A percentile compares a stretch with the other conserved stretches of the same genome.
These are phyloP conservation scores for Phytopythium oedochilum DNA, from an alignment of 352 stramenopile genomes.

Conservation along the genomic window DNA sequence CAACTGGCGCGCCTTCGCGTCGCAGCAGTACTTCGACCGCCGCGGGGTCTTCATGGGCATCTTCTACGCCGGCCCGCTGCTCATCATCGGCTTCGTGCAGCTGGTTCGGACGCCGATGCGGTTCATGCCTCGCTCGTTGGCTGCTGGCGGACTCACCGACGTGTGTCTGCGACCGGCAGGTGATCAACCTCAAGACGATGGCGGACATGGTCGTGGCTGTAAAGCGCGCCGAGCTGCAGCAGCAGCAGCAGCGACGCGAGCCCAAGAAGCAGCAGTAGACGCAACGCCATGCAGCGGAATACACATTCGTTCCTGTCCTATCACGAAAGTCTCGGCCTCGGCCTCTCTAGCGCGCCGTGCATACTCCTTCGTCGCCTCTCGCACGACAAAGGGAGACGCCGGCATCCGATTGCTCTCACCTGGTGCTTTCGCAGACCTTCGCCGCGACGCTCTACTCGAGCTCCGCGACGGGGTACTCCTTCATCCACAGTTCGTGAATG, in stretches of 20 bases:
- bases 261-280: slow-evolving; percentile 40
- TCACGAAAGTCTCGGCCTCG: background rate
- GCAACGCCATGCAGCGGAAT: background rate
- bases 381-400: background rate
- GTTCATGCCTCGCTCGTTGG: too few species aligned
- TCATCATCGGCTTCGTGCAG: slow-evolving; percentile 76
- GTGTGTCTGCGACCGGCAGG: slow-evolving; percentile 14
- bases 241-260: slow-evolving; percentile 50
- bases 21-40: slow-evolving; percentile 82
- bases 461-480: slow-evolving; percentile 84
- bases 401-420: background rate
- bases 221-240: slow-evolving; percentile 64
- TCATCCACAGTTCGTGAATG: slow-evolving; percentile 96
- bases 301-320: background rate
- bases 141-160: background rate
- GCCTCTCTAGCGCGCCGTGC: background rate
- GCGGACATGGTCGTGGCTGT: slow-evolving; percentile 74
- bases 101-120: slow-evolving; percentile 31
- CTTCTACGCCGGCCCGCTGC: slow-evolving; percentile 72
- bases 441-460: slow-evolving; percentile 41
- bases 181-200: slow-evolving; percentile 78
- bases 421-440: background rate
- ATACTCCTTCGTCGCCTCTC: background rate
- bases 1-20: slow-evolving; percentile 63
- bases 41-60: slow-evolving; percentile 80